These are phyloP conservation scores for Tuber calosporum DNA, from an alignment of 495 filamentous ascomycete species.

Conservation along the genomic window DNA sequence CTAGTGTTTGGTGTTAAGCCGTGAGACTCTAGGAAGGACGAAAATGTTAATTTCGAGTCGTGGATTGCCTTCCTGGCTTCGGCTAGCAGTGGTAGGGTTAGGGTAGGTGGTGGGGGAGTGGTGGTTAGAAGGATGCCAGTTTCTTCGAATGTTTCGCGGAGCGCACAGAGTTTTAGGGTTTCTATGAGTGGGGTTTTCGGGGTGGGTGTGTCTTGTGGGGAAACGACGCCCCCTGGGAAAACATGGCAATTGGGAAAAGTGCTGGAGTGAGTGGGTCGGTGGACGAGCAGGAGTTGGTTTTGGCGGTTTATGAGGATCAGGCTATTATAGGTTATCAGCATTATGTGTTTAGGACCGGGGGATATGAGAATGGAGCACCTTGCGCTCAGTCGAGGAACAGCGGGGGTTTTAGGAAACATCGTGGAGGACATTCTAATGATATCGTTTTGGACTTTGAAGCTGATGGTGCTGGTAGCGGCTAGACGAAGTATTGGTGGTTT, in stretches of 20 bases:
- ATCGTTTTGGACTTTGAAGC: neutral
- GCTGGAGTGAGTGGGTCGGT: slow-evolving; percentile 69
- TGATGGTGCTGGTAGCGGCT: neutral
- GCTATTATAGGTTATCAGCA: slow-evolving; percentile 45
- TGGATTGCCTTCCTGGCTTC: slow-evolving; percentile 63
- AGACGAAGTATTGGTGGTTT: neutral
- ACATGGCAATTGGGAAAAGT: slow-evolving; percentile 91
- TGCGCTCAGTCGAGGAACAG: slow-evolving; percentile 42
- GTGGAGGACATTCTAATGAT: slow-evolving; percentile 17
- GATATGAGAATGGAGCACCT: slow-evolving; percentile 33
- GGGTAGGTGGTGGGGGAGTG: slow-evolving; percentile 50
- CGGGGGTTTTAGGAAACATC: slow-evolving; percentile 3
- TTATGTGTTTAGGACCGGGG: slow-evolving; percentile 15
- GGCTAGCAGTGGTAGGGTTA: slow-evolving; percentile 52
- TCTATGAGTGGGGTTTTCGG: slow-evolving; percentile 48
- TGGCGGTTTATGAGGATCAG: slow-evolving; percentile 76
- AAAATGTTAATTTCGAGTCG: slow-evolving; percentile 49
- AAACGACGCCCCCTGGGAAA: slow-evolving; percentile 89
- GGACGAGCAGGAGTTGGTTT: slow-evolving; percentile 82
- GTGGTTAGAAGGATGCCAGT: slow-evolving; percentile 77
- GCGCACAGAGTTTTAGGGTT: slow-evolving; percentile 57
- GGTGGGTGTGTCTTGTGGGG: slow-evolving; percentile 50
- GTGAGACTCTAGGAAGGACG: slow-evolving; percentile 47
- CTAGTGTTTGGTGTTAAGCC: slow-evolving; percentile 42
- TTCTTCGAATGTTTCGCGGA: slow-evolving; percentile 92